Percentiles rank a stretch among this genome's conserved stretches.
Evolutionary conservation across 1,284 basidiomycete species (phyloP).

Genomic region (Tylopilus orsonianus): DNA sequence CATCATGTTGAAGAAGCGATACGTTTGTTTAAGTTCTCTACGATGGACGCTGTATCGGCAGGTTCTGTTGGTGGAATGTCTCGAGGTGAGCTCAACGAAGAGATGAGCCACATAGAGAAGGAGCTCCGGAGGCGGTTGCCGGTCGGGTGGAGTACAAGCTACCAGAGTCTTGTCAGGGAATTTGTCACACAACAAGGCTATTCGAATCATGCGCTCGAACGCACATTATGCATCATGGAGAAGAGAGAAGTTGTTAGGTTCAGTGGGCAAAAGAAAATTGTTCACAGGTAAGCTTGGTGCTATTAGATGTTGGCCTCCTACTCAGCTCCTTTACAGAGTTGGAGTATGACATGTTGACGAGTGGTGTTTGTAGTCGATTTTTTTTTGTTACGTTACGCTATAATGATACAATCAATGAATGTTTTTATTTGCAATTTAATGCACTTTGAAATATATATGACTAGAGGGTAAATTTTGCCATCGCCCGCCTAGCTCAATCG

Average conservation of each 20-base stretch:
- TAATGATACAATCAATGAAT: not conserved
- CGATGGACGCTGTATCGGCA: constrained; percentile 98
- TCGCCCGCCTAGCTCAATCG: constrained; percentile 84
- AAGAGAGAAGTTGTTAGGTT: constrained; percentile 94
- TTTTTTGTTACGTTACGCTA: not conserved
- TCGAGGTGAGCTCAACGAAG: constrained; percentile 90
- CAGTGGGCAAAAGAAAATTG: constrained; percentile 52
- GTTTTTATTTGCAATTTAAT: too few species aligned
- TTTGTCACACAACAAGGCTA: constrained; percentile 94
- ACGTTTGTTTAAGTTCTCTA: constrained; percentile 96
- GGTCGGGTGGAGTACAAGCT: constrained; percentile 96
- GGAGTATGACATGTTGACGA: constrained; percentile 25
- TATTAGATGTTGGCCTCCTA: not conserved
- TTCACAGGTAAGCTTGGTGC: constrained; percentile 41
- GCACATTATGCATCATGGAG: constrained; percentile 90
- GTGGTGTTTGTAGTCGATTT: not conserved
- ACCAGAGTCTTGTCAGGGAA: constrained; percentile 91
- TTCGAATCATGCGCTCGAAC: constrained; percentile 89
- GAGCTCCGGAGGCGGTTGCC: constrained; percentile 88
- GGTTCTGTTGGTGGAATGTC: constrained; percentile 92
- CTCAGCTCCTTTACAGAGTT: constrained; percentile 25
- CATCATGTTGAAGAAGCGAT: constrained; percentile 99
- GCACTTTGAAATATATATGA: too few species aligned
- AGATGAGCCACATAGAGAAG: constrained; percentile 90
- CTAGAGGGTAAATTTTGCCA: not conserved